Evolutionary conservation across 2,329 filamentous ascomycete genomes (phyloP).

Genomic region (Fusarium algeriense): DNA sequence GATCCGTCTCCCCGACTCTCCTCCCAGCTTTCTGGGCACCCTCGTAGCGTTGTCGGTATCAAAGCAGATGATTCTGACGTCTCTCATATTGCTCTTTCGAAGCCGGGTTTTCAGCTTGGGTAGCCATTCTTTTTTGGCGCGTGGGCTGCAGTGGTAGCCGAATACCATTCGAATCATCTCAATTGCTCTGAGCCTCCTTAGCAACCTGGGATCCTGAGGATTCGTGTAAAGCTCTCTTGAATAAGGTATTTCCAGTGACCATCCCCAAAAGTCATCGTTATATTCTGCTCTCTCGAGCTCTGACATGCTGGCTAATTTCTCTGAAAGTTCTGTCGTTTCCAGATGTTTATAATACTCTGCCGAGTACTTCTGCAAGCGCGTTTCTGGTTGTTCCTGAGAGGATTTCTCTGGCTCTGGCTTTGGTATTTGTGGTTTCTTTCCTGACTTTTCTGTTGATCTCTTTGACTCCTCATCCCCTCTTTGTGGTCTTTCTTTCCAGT

Average conservation of each 20-base stretch:
- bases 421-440: not conserved
- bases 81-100: not conserved
- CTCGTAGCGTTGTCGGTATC: slow-evolving; percentile 7
- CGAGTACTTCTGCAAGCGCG: not conserved
- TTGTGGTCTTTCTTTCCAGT: not conserved
- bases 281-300: not conserved
- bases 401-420: not conserved
- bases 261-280: not conserved
- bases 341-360: not conserved
- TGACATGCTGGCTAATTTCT: not conserved
- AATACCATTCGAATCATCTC: slow-evolving; percentile 6
- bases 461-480: not conserved
- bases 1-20: not conserved
- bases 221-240: slow-evolving; percentile 12
- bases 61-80: slow-evolving; percentile 20
- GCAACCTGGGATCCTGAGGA: not conserved
- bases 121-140: not conserved
- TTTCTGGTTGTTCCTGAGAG: not conserved
- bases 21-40: not conserved
- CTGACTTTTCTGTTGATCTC: not conserved
- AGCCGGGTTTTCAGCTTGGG: not conserved
- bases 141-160: not conserved
- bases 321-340: not conserved
- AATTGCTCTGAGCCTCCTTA: not conserved
- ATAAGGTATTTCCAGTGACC: slow-evolving; percentile 9